Percentiles rank a stretch among this genome's conserved stretches.
Evolutionary conservation across 2,329 filamentous ascomycete species (phyloP).

Genomic region (Fusarium sp.): DNA sequence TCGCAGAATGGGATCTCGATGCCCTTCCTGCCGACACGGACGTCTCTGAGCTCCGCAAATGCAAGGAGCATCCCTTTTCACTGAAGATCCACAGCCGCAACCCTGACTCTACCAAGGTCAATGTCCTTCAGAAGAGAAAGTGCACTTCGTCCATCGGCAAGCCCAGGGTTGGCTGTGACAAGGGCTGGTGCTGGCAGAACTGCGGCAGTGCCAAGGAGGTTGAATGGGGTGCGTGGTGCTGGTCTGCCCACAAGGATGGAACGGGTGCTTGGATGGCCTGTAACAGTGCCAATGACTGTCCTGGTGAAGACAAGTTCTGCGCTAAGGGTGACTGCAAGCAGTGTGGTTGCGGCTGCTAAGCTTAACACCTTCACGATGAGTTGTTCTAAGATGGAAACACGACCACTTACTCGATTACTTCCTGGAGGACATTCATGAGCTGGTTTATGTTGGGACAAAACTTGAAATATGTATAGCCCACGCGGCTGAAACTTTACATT

Average conservation of each 20-base stretch:
- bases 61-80: neutral
- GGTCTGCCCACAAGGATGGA: neutral
- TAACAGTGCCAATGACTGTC: neutral
- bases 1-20: neutral
- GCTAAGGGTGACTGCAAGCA: neutral
- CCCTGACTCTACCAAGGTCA: neutral
- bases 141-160: neutral
- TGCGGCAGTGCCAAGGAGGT: neutral
- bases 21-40: neutral
- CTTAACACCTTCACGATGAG: no score
- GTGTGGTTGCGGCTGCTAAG: neutral
- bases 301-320: neutral
- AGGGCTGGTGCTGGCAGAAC: conserved; percentile 1
- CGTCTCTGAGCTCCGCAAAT: neutral
- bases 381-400: neutral
- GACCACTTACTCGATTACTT: neutral
- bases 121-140: neutral
- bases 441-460: no score
- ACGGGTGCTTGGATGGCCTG: neutral
- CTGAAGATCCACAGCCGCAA: neutral
- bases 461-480: no score
- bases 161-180: neutral
- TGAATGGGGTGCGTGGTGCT: neutral
- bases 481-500: accelerated
- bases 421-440: neutral